Base-by-base conservation (phyloP, 2,329 filamentous ascomycete genomes). In the Fusarium scirpi region DNA sequence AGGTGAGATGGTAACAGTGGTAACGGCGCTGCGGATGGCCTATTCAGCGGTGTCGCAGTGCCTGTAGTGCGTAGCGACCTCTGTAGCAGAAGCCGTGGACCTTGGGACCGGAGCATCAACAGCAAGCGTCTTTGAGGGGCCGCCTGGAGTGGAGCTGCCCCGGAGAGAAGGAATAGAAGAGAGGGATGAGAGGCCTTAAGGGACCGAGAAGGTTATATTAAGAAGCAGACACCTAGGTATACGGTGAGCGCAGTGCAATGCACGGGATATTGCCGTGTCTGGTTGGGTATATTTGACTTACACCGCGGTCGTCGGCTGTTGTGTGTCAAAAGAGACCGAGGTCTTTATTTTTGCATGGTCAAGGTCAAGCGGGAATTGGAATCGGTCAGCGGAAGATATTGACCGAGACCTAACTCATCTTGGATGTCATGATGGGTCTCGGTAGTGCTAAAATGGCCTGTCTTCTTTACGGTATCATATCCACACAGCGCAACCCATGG, bases 221-320 rank as follows among this genome's bases (percentile, higher is more conserved):
- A 58, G 22, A 46, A 49, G 56, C 34, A 38, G 34, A 38, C 18
- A 38, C 34, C 34, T 38, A 38, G 34, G 34, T 22, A 63, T 38
- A 55, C 44, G 46, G 58, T 65, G 66, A 73, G 56, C 63, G 54
- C 18, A 53, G 56, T 65, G 54, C 18, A 53, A 24, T 18, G 47
- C 46, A 41, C 65, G 65, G 65, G 38, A 56, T n/a, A 24, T 56
- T 56, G 43, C 24, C 53, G 53, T 69, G 53, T 49, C 49, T 49
- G 8, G 43, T 32, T 24, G 46, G 45, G 53, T 48, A 53, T 47
- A 29, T n/a, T 27, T 27, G n/a, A 53, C 52, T 64, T 45, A 61
- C 59, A 49, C 73, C 71, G 69, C 73, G 73, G 73, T 69, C 63
- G 54, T 74, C 72, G 72, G 72, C 72, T 74, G 61, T 69, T 34